Conservation (phyloP, 768 basidiomycete species). For the Nidularia sp. region DNA sequence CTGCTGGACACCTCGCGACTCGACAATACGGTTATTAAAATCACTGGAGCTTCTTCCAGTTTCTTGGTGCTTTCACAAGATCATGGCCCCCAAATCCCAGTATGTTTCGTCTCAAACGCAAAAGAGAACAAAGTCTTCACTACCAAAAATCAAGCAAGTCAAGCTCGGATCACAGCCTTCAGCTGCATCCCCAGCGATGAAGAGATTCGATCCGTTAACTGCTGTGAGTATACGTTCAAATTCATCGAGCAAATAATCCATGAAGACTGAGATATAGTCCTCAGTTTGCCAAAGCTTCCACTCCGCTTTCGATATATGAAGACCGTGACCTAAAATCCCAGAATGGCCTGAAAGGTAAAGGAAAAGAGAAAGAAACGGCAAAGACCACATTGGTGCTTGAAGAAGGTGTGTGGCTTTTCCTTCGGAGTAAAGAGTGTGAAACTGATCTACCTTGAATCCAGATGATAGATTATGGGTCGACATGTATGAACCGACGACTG, state of each 20-base stretch:
- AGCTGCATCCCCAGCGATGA: slow-evolving; percentile 5
- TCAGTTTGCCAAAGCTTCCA: too few species aligned
- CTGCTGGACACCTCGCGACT: too few species aligned
- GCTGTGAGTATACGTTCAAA: slow-evolving; percentile 15
- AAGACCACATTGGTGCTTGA: not conserved
- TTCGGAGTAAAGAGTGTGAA: not conserved
- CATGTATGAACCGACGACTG: slow-evolving; percentile 55
- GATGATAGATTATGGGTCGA: slow-evolving; percentile 58
- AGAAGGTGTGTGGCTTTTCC: not conserved
- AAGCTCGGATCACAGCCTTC: not conserved
- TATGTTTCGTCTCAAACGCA: not conserved
- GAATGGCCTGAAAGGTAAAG: slow-evolving; percentile 2
- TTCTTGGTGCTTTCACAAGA: too few species aligned
- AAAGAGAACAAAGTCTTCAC: not conserved
- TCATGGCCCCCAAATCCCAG: too few species aligned
- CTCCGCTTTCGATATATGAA: not conserved
- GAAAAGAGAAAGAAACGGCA: not conserved
- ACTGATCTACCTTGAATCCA: slow-evolving; percentile 2
- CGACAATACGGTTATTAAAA: too few species aligned
- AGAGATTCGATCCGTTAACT: slow-evolving; percentile 27
- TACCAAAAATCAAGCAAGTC: not conserved
- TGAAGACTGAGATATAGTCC: too few species aligned
- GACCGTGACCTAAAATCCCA: not conserved
- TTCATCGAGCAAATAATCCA: not conserved
- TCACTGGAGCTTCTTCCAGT: too few species aligned